Percentiles rank a stretch among this genome's conserved stretches.
Conservation (phyloP, 1,284 basidiomycete species). For the Chiua sp. region DNA sequence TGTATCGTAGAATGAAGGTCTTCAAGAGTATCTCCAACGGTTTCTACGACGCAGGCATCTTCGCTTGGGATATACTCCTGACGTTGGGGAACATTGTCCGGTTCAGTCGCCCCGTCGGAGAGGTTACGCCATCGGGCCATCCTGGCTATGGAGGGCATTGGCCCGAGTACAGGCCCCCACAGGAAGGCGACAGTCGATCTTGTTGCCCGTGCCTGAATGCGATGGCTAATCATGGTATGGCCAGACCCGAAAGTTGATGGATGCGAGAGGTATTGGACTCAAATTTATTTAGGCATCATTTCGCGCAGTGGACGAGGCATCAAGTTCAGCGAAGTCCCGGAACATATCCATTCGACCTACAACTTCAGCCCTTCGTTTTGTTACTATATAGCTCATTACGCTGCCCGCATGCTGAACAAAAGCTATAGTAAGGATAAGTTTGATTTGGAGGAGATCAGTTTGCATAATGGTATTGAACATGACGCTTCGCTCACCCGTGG, state of each 20-base stretch:
- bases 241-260: not conserved
- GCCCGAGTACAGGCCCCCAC: conserved; percentile 66
- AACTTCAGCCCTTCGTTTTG: conserved; percentile 72
- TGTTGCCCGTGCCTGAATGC: conserved; percentile 76
- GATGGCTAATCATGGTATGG: conserved; percentile 73
- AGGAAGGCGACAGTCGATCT: conserved; percentile 66
- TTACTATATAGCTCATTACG: conserved; percentile 60
- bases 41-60: conserved; percentile 29
- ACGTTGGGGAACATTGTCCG: conserved; percentile 59
- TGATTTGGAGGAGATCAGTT: conserved; percentile 65
- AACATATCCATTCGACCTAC: conserved; percentile 54
- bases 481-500: conserved; percentile 68
- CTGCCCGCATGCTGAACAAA: conserved; percentile 60
- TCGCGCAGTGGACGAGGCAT: conserved; percentile 69
- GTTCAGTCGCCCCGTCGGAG: conserved; percentile 51
- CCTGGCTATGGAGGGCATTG: conserved; percentile 67
- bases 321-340: conserved; percentile 56
- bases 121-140: conserved; percentile 58
- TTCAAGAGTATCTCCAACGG: conserved; percentile 15
- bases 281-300: conserved; percentile 58
- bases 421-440: conserved; percentile 62
- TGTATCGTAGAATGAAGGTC: conserved; percentile 17
- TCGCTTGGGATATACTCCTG: conserved; percentile 59
- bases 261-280: not conserved
- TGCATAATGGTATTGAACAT: conserved; percentile 81